phyloP scores from a whole-genome alignment of 2,329 filamentous ascomycete genomes.

The Fusarium robinianum region DNA sequence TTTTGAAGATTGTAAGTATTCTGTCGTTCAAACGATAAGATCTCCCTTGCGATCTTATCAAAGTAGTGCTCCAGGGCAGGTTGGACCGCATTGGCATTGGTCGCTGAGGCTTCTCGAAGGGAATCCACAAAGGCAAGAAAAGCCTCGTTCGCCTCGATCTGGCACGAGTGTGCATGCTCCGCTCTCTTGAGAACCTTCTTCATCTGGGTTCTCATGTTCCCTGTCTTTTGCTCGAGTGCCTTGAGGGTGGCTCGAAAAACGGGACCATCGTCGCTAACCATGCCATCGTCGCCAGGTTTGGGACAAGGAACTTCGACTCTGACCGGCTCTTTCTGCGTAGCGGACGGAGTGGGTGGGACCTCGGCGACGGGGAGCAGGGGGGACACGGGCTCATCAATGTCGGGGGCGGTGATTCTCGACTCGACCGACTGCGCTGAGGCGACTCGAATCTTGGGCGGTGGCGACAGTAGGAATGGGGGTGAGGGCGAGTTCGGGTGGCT shows the following conservation, averaged over 20 bases:
- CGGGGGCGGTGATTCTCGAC: constrained; percentile 76
- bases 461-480: constrained; percentile 71
- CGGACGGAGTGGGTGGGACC: constrained; percentile 33
- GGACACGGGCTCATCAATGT: constrained; percentile 65
- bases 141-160: constrained; percentile 83
- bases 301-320: constrained; percentile 89
- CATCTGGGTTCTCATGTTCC: constrained; percentile 90
- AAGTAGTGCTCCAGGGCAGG: constrained; percentile 98
- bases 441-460: constrained; percentile 77
- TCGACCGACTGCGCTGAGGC: constrained; percentile 88
- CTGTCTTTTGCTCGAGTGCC: constrained; percentile 92
- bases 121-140: constrained; percentile 83
- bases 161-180: constrained; percentile 82
- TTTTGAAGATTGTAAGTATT: constrained; percentile 86
- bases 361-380: constrained; percentile 52
- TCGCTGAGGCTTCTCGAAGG: constrained; percentile 82
- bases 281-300: constrained; percentile 82
- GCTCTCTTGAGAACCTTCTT: constrained; percentile 95
- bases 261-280: constrained; percentile 86
- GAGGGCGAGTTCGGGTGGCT: constrained; percentile 69
- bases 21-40: constrained; percentile 81
- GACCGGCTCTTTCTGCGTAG: constrained; percentile 55
- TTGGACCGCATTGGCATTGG: constrained; percentile 95
- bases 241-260: constrained; percentile 97
- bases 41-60: constrained; percentile 92